phyloP scores from a whole-genome alignment of 1,284 basidiomycete species.

The Cutaneotrichosporon dermatis region DNA sequence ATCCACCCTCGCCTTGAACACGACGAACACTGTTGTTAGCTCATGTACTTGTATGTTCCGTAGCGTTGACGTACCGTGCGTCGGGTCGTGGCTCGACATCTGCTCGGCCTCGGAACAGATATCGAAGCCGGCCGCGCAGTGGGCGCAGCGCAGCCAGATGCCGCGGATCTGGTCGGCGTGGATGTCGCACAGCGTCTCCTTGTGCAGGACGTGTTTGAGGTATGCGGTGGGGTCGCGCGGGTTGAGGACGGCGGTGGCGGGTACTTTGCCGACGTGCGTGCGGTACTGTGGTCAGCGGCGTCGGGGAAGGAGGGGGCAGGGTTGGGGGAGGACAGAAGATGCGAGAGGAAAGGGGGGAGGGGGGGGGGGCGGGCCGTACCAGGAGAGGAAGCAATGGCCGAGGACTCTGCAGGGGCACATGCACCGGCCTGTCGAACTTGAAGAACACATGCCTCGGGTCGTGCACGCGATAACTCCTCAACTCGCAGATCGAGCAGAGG shows the following conservation, averaged over 20 bases:
- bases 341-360: too few species aligned
- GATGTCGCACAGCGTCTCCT: constrained; percentile 46
- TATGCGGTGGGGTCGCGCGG: constrained; percentile 66
- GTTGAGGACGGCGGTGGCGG: constrained; percentile 53
- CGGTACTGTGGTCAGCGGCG: constrained; percentile 52
- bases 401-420: constrained; percentile 61
- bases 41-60: neutral
- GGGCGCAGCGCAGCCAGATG: constrained; percentile 80
- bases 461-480: constrained; percentile 68
- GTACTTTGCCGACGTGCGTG: constrained; percentile 57
- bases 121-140: constrained; percentile 66
- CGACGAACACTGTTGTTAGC: constrained; percentile 59
- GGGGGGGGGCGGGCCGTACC: too few species aligned
- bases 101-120: constrained; percentile 72
- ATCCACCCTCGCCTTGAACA: constrained; percentile 71
- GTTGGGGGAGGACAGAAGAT: too few species aligned
- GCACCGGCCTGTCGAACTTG: constrained; percentile 72
- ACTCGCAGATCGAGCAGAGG: constrained; percentile 71
- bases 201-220: constrained; percentile 63
- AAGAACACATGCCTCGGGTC: constrained; percentile 80
- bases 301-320: too few species aligned
- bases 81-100: constrained; percentile 65
- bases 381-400: constrained; percentile 64
- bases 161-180: constrained; percentile 59
- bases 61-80: constrained; percentile 60